Evolutionary conservation across 192 early-diverging fungal genomes (phyloP).

Genomic region (Coemansia sp.): DNA sequence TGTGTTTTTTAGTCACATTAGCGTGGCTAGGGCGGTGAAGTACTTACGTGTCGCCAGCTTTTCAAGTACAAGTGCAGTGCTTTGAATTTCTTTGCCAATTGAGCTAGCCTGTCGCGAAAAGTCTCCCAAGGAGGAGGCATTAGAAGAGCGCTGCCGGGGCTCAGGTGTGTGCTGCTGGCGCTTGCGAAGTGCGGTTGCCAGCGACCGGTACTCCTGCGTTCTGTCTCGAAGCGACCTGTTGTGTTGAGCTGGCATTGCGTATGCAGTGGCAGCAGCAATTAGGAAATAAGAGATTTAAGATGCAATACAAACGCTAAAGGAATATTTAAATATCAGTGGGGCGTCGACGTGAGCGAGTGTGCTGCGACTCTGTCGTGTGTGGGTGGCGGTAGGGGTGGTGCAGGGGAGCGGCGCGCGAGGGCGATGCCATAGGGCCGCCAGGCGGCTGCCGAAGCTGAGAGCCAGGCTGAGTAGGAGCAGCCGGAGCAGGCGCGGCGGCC

Average conservation of each 20-base stretch:
- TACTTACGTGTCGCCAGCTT: slow-evolving; percentile 73
- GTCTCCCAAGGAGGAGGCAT: slow-evolving; percentile 58
- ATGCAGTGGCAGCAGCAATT: not conserved
- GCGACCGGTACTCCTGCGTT: slow-evolving; percentile 85
- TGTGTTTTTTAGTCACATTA: too few species aligned
- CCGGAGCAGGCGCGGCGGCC: too few species aligned
- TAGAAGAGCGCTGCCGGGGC: not conserved
- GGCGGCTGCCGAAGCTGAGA: slow-evolving; percentile 10
- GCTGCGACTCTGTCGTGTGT: slow-evolving; percentile 10
- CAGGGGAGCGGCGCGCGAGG: slow-evolving; percentile 6
- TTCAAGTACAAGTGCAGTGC: slow-evolving; percentile 77
- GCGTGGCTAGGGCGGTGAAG: not conserved
- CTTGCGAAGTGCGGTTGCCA: slow-evolving; percentile 69
- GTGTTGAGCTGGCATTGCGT: too few species aligned
- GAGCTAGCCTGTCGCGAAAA: slow-evolving; percentile 78
- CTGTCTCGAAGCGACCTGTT: slow-evolving; percentile 53
- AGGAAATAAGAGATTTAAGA: slow-evolving; percentile 1
- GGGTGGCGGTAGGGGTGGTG: slow-evolving; percentile 31
- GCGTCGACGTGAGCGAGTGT: not conserved
- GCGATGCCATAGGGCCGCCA: slow-evolving; percentile 23
- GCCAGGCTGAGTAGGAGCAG: not conserved
- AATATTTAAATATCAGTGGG: not conserved
- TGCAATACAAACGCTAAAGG: not conserved
- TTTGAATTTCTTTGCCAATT: slow-evolving; percentile 86
- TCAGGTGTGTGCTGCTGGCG: slow-evolving; percentile 22